Conservation (phyloP, 192 early-diverging fungal species). For the Hyaloraphidium curvatum region DNA sequence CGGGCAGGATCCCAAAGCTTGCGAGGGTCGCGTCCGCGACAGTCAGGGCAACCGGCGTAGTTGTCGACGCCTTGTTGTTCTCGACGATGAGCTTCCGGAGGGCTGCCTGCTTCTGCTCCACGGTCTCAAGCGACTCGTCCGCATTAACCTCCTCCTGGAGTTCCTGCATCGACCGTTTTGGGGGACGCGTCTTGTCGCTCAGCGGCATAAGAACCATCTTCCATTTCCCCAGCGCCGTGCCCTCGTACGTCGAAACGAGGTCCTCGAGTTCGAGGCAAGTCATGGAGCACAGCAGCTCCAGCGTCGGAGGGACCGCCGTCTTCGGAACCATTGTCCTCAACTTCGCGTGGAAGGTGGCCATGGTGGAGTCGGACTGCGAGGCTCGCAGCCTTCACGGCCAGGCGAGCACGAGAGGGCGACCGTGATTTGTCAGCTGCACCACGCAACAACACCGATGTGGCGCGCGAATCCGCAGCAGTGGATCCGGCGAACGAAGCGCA, state of each 20-base stretch:
- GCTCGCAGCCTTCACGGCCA: no score
- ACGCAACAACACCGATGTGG: no score
- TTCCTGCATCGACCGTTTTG: not conserved
- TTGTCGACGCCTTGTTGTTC: not conserved
- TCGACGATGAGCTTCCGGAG: not conserved
- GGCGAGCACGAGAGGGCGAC: no score
- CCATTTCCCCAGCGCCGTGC: not conserved
- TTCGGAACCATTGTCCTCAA: no score
- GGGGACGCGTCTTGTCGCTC: no score
- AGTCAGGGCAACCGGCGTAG: not conserved
- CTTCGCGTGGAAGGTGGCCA: no score
- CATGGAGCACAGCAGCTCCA: no score
- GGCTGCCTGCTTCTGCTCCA: not conserved
- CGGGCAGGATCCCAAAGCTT: not conserved
- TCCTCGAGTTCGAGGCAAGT: not conserved
- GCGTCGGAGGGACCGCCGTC: no score
- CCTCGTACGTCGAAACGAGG: not conserved
- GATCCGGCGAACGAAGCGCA: no score
- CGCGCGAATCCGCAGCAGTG: no score
- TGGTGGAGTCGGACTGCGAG: no score
- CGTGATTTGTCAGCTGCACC: no score
- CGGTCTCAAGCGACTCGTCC: not conserved
- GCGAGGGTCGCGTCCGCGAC: not conserved
- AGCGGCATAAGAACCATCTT: not conserved
- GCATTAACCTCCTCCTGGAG: not conserved